Percentiles rank a stretch among this genome's conserved stretches.
Conservation (phyloP, 2,329 filamentous ascomycete genomes). For the Domatiomyces catenatus region DNA sequence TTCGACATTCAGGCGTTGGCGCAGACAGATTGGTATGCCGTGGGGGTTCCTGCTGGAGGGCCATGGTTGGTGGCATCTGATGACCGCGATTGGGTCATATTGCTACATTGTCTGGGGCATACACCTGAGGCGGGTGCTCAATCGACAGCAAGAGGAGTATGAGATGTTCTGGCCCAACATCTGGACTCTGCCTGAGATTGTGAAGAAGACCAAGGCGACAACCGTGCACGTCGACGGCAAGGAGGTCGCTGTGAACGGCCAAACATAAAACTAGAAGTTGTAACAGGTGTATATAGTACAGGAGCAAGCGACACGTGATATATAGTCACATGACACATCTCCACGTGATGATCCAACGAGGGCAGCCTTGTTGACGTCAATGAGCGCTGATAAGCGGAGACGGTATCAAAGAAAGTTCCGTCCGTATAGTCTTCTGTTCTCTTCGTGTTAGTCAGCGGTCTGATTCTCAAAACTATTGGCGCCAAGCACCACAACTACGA, state of each 20-base stretch:
- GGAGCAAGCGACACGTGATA: no score
- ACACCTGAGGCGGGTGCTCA: conserved; percentile 63
- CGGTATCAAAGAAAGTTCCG: no score
- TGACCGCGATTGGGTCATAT: conserved; percentile 71
- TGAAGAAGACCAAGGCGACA: conserved; percentile 2
- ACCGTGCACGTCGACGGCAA: conserved; percentile 1
- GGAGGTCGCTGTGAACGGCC: neutral
- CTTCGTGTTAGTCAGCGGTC: no score
- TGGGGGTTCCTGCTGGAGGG: conserved; percentile 65
- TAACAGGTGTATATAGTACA: neutral
- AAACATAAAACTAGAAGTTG: neutral
- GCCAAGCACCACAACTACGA: no score
- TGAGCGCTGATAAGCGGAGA: no score
- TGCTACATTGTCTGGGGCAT: conserved; percentile 74
- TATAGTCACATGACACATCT: no score
- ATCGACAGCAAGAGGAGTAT: conserved; percentile 57
- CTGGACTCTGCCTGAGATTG: conserved; percentile 41
- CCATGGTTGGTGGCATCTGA: conserved; percentile 63
- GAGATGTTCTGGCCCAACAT: conserved; percentile 52
- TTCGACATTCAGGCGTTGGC: conserved; percentile 46
- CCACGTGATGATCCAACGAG: no score
- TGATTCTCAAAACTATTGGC: no score
- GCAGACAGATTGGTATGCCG: conserved; percentile 54
- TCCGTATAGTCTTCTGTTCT: no score
- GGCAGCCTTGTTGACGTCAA: no score